These are phyloP conservation scores for Colletotrichum spaethianum DNA, from an alignment of 2,329 filamentous ascomycete genomes.

Conservation along the genomic window DNA sequence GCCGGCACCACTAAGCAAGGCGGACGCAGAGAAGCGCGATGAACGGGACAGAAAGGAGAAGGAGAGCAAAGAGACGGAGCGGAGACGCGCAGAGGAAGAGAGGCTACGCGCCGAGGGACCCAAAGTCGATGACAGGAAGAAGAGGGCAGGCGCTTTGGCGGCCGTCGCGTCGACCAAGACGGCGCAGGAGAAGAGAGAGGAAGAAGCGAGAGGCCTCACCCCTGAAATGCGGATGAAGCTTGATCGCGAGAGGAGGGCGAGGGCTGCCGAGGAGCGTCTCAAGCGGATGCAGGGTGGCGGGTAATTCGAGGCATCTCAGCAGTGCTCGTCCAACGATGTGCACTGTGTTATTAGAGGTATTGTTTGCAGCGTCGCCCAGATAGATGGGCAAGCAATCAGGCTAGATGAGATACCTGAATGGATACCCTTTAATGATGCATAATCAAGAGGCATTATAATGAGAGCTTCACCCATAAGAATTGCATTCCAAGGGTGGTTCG, in stretches of 20 bases:
- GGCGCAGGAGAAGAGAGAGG: constrained; percentile 84
- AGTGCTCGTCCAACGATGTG: background rate
- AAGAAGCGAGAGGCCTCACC: constrained; percentile 87
- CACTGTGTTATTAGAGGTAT: background rate
- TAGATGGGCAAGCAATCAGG: background rate
- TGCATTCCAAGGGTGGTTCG: background rate
- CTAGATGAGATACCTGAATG: background rate
- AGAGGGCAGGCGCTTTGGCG: constrained; percentile 66
- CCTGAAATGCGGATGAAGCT: constrained; percentile 88
- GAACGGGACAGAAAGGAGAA: constrained; percentile 79
- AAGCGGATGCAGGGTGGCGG: constrained; percentile 71
- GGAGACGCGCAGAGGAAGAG: constrained; percentile 82
- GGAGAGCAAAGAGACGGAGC: constrained; percentile 77
- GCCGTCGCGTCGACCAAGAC: constrained; percentile 78
- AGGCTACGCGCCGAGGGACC: constrained; percentile 77
- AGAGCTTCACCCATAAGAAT: too few species aligned
- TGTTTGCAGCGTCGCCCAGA: background rate
- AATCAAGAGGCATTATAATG: background rate
- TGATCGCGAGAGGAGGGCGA: constrained; percentile 89
- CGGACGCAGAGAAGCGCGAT: constrained; percentile 78
- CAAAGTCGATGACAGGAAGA: constrained; percentile 65
- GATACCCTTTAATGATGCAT: background rate
- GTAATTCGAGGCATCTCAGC: constrained; percentile 12
- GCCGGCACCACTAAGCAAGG: constrained; percentile 77
- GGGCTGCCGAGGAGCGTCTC: constrained; percentile 92